Percentiles rank a stretch among this genome's conserved stretches.
Evolutionary conservation across 176 grass and related monocot species (phyloP).

Genomic region (Cenchrus purpureus): DNA sequence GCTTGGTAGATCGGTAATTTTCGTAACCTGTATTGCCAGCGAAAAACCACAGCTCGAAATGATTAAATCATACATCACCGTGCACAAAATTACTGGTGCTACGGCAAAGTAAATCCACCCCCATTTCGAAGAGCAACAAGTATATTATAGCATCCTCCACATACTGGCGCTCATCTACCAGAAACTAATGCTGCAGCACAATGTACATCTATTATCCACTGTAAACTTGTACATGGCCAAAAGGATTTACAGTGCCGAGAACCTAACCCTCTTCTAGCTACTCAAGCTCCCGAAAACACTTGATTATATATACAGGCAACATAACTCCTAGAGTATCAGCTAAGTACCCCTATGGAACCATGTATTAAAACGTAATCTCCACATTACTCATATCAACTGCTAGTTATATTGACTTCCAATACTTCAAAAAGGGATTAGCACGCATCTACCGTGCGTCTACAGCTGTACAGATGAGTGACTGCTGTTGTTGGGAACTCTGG

Average conservation of each 20-base stretch:
- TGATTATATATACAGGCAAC: constrained; percentile 46
- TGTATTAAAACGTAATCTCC: constrained; percentile 17
- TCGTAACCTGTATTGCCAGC: too few relatives aligned
- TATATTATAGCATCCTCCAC: constrained; percentile 1
- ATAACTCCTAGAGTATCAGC: constrained; percentile 28
- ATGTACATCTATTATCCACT: constrained; percentile 61
- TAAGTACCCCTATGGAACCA: constrained; percentile 21
- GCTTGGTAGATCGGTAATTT: too few relatives aligned
- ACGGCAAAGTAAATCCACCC: background rate
- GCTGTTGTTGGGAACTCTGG: constrained; percentile 21
- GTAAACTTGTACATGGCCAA: constrained; percentile 53
- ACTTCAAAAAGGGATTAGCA: constrained; percentile 28
- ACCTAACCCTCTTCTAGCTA: constrained; percentile 46
- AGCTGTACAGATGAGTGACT: constrained; percentile 25
- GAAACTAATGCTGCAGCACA: constrained; percentile 16
- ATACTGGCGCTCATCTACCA: background rate
- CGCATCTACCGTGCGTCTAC: constrained; percentile 19
- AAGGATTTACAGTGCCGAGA: constrained; percentile 49
- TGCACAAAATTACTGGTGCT: too few relatives aligned
- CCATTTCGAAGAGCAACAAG: background rate
- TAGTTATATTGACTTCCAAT: background rate
- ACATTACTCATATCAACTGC: background rate
- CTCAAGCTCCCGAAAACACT: background rate
- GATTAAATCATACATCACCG: too few relatives aligned
- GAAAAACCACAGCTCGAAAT: too few relatives aligned